Percentiles rank a stretch among this genome's conserved stretches.
These are phyloP conservation scores for Shiraia bambusicola DNA, from an alignment of 2,329 filamentous ascomycete species.

Conservation along the genomic window DNA sequence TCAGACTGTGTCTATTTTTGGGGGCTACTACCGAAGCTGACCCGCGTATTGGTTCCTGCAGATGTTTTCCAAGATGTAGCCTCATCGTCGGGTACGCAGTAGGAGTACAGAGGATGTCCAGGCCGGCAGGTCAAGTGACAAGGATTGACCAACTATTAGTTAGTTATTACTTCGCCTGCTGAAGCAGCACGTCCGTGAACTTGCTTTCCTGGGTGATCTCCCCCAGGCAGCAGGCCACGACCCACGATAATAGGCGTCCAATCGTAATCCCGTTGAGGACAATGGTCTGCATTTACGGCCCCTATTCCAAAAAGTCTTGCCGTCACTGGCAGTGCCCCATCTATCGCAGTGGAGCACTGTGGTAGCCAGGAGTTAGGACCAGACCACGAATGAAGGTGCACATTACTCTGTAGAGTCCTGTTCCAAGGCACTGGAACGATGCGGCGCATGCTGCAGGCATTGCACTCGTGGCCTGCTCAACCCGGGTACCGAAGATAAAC, in stretches of 20 bases:
- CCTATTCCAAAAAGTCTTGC: no score
- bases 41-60: conserved; percentile 11
- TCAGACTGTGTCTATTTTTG: conserved; percentile 31
- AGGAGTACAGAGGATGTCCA: conserved; percentile 9
- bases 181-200: background rate
- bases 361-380: conserved; percentile 18
- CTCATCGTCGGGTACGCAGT: conserved; percentile 9
- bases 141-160: background rate
- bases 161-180: conserved; percentile 2
- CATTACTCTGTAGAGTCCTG: conserved; percentile 5
- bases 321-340: no score
- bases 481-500: conserved; percentile 19
- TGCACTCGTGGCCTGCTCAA: conserved; percentile 27
- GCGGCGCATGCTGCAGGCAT: conserved; percentile 9
- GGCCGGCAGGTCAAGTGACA: background rate
- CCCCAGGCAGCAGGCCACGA: no score
- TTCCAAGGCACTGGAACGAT: conserved; percentile 18
- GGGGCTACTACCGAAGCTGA: conserved; percentile 13
- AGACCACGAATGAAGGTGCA: conserved; percentile 10
- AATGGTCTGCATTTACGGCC: no score
- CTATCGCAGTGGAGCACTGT: no score
- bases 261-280: no score
- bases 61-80: conserved; percentile 1
- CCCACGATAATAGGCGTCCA: no score
- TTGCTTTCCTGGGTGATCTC: background rate